phyloP scores from a whole-genome alignment of 2,329 filamentous ascomycete species.

The Penicillium fuscoglaucum region DNA sequence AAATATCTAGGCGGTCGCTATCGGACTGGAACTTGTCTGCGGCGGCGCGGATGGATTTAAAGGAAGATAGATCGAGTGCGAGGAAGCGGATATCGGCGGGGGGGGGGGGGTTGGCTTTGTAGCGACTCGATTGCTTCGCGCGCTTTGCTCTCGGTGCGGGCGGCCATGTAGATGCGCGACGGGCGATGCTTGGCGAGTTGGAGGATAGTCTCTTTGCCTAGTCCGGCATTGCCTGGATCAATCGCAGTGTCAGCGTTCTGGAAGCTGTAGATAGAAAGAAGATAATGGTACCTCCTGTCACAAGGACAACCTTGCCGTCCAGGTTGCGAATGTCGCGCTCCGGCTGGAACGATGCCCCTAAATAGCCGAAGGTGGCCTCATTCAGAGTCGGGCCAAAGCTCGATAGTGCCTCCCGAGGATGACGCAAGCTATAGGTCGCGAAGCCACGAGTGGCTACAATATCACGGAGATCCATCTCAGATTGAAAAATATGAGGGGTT shows the following conservation, averaged over 20 bases:
- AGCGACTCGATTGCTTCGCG: conserved; percentile 48
- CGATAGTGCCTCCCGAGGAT: conserved; percentile 33
- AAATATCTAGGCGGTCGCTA: conserved; percentile 45
- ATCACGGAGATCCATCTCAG: conserved; percentile 20
- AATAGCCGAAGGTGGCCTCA: conserved; percentile 36
- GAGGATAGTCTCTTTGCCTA: conserved; percentile 50
- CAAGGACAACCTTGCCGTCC: conserved; percentile 51
- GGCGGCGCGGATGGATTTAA: conserved; percentile 50
- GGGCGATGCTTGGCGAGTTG: conserved; percentile 54
- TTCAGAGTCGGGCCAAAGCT: conserved; percentile 39
- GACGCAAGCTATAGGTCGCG: conserved; percentile 24
- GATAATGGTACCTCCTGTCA: conserved; percentile 50
- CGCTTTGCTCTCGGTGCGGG: conserved; percentile 47
- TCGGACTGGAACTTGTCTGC: conserved; percentile 44
- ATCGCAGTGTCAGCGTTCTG: background rate
- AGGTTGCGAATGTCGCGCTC: conserved; percentile 49
- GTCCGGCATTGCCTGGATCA: conserved; percentile 46
- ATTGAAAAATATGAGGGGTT: background rate
- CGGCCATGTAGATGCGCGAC: conserved; percentile 56
- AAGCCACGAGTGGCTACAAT: conserved; percentile 19
- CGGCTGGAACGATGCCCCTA: conserved; percentile 44
- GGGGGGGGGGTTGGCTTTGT: conserved; percentile 33
- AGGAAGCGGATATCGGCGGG: conserved; percentile 47
- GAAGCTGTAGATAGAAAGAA: background rate
- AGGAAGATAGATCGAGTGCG: conserved; percentile 52